A percentile compares a stretch with the other conserved stretches of the same genome.
Evolutionary conservation across 768 basidiomycete species (phyloP).

Genomic region (Pisolithus tinctorius): DNA sequence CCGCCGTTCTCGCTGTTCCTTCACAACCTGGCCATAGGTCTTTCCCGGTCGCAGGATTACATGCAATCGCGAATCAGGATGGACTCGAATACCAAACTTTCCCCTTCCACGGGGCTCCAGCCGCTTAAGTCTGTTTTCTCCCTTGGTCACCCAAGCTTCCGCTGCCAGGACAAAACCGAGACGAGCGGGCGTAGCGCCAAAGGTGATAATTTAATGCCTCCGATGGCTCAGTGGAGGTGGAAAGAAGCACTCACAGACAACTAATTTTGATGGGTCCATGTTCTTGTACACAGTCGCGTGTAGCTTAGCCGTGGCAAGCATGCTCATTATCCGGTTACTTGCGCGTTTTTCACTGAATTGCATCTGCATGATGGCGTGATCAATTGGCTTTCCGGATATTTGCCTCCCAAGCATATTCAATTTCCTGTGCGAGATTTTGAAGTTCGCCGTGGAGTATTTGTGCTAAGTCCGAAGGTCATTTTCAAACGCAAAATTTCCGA

Average conservation of each 20-base stretch:
- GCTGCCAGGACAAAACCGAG: conserved; percentile 38
- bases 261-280: conserved; percentile 60
- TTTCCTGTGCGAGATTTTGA: conserved; percentile 92
- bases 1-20: conserved; percentile 56
- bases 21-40: conserved; percentile 61
- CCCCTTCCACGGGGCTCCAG: conserved; percentile 82
- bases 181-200: conserved; percentile 1
- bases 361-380: conserved; percentile 95
- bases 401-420: conserved; percentile 83
- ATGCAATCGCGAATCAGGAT: conserved; percentile 67
- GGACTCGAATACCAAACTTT: conserved; percentile 68
- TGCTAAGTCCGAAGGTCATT: conserved; percentile 46
- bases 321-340: conserved; percentile 78
- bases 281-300: conserved; percentile 77
- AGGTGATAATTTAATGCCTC: neutral
- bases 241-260: conserved; percentile 63
- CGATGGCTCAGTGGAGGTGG: neutral
- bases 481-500: conserved; percentile 12
- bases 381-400: conserved; percentile 86
- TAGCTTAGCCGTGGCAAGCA: conserved; percentile 80
- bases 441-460: conserved; percentile 86
- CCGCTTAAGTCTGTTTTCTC: conserved; percentile 51
- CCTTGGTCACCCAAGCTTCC: conserved; percentile 93
- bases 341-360: conserved; percentile 92
- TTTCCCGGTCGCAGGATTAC: conserved; percentile 79